Evolutionary conservation across 2,329 filamentous ascomycete genomes (phyloP).

Genomic region (Fusarium austroafricanum): DNA sequence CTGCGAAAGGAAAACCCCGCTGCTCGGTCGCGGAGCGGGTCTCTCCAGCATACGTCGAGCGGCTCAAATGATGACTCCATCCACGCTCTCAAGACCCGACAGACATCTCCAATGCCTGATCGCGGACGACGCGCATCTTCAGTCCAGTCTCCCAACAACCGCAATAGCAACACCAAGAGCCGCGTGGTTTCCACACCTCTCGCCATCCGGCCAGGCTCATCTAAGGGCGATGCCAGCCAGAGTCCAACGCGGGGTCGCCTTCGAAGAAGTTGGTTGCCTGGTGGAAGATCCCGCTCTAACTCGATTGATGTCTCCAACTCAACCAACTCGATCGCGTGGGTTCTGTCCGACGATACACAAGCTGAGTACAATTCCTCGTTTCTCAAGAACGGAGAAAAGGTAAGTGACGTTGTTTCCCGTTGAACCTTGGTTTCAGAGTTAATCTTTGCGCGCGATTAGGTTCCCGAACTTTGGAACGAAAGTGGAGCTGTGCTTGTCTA

Average conservation of each 20-base stretch:
- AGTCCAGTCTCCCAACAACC: constrained; percentile 54
- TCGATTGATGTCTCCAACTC: constrained; percentile 52
- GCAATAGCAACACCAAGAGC: constrained; percentile 46
- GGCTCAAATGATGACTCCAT: constrained; percentile 25
- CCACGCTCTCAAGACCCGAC: constrained; percentile 42
- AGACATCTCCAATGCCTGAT: constrained; percentile 52
- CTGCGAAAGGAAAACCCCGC: constrained; percentile 49
- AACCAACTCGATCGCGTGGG: constrained; percentile 60
- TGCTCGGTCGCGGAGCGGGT: constrained; percentile 50
- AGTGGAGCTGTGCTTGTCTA: constrained; percentile 68
- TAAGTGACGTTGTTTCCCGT: constrained; percentile 47
- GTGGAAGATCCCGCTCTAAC: constrained; percentile 63
- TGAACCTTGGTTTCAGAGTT: constrained; percentile 21
- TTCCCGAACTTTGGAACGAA: constrained; percentile 75
- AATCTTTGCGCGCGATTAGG: constrained; percentile 53
- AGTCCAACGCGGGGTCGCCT: constrained; percentile 60
- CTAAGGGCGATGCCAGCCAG: constrained; percentile 52
- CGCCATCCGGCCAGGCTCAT: constrained; percentile 44
- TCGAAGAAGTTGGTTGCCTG: constrained; percentile 67
- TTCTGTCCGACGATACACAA: constrained; percentile 63
- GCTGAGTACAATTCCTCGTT: constrained; percentile 67
- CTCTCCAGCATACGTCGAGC: constrained; percentile 44
- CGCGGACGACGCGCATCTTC: constrained; percentile 61
- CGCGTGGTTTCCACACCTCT: constrained; percentile 50
- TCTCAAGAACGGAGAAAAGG: constrained; percentile 67